Conservation (phyloP, 2,329 filamentous ascomycete species). For the Alternaria hordeiaustralica region DNA sequence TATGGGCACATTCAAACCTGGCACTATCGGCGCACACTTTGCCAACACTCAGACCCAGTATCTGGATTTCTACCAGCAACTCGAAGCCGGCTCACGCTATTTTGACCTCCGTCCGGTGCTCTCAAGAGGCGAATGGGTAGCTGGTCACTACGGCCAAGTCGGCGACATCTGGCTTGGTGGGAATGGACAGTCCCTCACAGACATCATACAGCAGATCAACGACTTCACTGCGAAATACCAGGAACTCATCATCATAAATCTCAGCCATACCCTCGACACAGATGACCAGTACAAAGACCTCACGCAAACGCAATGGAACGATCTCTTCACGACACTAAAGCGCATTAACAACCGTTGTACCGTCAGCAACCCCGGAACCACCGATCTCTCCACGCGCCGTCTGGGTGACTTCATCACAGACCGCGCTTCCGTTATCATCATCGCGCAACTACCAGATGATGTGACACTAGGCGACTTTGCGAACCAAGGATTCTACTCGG, state of each 20-base stretch:
- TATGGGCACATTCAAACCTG: slow-evolving; percentile 53
- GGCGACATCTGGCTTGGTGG: slow-evolving; percentile 52
- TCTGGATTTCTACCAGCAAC: slow-evolving; percentile 54
- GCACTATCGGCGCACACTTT: slow-evolving; percentile 49
- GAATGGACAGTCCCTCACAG: slow-evolving; percentile 54
- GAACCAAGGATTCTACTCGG: slow-evolving; percentile 45
- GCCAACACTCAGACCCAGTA: slow-evolving; percentile 57
- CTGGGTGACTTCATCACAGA: slow-evolving; percentile 49
- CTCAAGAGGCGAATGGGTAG: slow-evolving; percentile 50
- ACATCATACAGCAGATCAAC: slow-evolving; percentile 55
- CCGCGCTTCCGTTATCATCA: slow-evolving; percentile 45
- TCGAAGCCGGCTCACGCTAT: slow-evolving; percentile 55
- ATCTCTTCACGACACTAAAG: slow-evolving; percentile 53
- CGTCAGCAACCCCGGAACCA: slow-evolving; percentile 27
- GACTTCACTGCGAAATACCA: slow-evolving; percentile 54
- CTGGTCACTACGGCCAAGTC: slow-evolving; percentile 51
- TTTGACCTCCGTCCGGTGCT: slow-evolving; percentile 58
- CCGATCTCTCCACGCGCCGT: slow-evolving; percentile 40
- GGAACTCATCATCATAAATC: slow-evolving; percentile 56
- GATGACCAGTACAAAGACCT: slow-evolving; percentile 50
- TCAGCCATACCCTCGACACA: slow-evolving; percentile 56
- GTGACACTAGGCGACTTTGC: slow-evolving; percentile 40
- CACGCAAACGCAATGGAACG: slow-evolving; percentile 48
- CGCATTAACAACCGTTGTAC: slow-evolving; percentile 51
- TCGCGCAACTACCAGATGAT: slow-evolving; percentile 40